Evolutionary conservation across 495 filamentous ascomycete genomes (phyloP).

Genomic region (Chaetomium cochliodes): DNA sequence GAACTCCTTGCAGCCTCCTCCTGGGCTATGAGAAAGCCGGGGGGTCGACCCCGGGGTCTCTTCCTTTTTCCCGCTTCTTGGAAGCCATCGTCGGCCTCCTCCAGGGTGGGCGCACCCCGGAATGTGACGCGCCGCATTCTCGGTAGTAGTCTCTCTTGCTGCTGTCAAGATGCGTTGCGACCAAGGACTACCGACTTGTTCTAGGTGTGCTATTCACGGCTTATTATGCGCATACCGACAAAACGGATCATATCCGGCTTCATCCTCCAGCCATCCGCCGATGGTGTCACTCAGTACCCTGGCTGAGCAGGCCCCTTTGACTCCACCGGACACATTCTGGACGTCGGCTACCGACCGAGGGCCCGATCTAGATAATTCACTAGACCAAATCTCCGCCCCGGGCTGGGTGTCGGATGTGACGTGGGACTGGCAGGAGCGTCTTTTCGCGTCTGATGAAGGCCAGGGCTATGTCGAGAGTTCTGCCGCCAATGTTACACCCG

Average conservation of each 20-base stretch:
- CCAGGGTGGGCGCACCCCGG: too few relatives aligned
- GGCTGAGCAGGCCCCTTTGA: background rate
- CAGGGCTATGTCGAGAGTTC: background rate
- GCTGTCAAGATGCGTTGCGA: slow-evolving; percentile 7
- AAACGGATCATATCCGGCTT: background rate
- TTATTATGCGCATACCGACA: background rate
- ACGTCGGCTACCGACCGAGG: background rate
- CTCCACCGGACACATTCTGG: background rate
- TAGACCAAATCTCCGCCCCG: background rate
- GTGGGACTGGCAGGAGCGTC: background rate
- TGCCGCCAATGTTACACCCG: background rate
- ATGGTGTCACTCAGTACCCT: background rate
- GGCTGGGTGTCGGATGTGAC: background rate
- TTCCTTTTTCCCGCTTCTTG: too few relatives aligned
- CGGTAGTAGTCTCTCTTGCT: too few relatives aligned
- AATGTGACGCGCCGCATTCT: too few relatives aligned
- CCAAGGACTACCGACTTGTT: background rate
- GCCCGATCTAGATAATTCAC: background rate
- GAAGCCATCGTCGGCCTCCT: too few relatives aligned
- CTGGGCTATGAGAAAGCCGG: too few relatives aligned
- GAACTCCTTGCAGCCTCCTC: too few relatives aligned
- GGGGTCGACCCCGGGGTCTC: too few relatives aligned
- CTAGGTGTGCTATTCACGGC: background rate
- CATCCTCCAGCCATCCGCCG: background rate
- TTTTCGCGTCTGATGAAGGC: background rate